Percentiles rank a stretch among this genome's conserved stretches.
phyloP scores from a whole-genome alignment of 805 yeast genomes.

The Pichia kluyveri region DNA sequence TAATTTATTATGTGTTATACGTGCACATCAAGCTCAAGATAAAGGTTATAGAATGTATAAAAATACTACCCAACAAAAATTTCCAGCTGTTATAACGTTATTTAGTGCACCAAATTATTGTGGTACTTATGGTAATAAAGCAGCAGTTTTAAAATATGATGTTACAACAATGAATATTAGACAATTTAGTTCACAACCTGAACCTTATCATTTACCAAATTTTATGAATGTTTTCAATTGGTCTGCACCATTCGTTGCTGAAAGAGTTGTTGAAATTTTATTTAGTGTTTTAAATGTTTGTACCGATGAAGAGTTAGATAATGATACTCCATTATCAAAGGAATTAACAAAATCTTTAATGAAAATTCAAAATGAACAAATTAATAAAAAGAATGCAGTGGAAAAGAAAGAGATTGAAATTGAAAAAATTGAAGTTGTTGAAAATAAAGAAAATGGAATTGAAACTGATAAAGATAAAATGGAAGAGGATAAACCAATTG shows the following conservation, averaged over 20 bases:
- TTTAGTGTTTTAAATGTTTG: slow-evolving; percentile 86
- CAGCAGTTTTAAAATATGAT: slow-evolving; percentile 88
- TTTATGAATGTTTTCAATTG: slow-evolving; percentile 96
- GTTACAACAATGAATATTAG: slow-evolving; percentile 90
- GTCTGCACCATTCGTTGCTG: slow-evolving; percentile 97
- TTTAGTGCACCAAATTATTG: slow-evolving; percentile 94
- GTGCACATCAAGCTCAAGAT: slow-evolving; percentile 98
- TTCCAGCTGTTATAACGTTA: slow-evolving; percentile 83
- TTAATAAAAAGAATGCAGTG: not conserved
- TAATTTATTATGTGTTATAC: slow-evolving; percentile 70
- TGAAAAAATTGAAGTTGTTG: not conserved
- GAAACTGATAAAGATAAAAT: not conserved
- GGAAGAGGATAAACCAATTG: not conserved
- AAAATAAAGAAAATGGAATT: not conserved
- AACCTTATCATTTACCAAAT: slow-evolving; percentile 95
- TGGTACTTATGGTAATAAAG: slow-evolving; percentile 88
- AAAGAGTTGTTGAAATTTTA: slow-evolving; percentile 88
- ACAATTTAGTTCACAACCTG: slow-evolving; percentile 87
- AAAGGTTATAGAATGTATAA: slow-evolving; percentile 94
- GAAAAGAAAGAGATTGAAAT: not conserved
- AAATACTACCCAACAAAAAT: slow-evolving; percentile 73
- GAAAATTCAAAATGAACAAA: slow-evolving; percentile 12
- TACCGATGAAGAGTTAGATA: slow-evolving; percentile 88
- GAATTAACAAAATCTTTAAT: slow-evolving; percentile 27
- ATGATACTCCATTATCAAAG: slow-evolving; percentile 49